Evolutionary conservation across 2,329 filamentous ascomycete genomes (phyloP).

Genomic region (Sarocladiaceae sp.): DNA sequence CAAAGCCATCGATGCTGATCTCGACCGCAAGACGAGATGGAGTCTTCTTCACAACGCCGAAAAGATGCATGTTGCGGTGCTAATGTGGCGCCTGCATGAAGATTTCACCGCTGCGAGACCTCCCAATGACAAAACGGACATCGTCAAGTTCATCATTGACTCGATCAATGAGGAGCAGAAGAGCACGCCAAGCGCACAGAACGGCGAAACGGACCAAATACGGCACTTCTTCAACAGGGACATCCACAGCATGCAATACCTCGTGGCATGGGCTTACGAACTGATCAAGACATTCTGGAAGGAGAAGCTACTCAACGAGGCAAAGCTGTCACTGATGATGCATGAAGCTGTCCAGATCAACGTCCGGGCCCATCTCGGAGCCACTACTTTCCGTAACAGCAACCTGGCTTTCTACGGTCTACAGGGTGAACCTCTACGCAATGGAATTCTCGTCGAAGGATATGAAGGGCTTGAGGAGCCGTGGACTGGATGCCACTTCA

Average conservation of each 20-base stretch:
- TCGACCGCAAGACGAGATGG: slow-evolving; percentile 70
- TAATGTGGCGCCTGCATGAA: slow-evolving; percentile 79
- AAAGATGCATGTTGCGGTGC: slow-evolving; percentile 73
- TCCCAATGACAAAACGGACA: slow-evolving; percentile 57
- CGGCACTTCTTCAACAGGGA: slow-evolving; percentile 84
- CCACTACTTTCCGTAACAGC: slow-evolving; percentile 67
- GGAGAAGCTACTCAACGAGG: slow-evolving; percentile 46
- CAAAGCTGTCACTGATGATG: slow-evolving; percentile 46
- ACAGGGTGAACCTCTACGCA: slow-evolving; percentile 55
- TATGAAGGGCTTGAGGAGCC: slow-evolving; percentile 69
- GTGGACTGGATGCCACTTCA: slow-evolving; percentile 71
- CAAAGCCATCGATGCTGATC: slow-evolving; percentile 53
- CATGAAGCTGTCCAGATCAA: slow-evolving; percentile 62
- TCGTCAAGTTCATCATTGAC: slow-evolving; percentile 68
- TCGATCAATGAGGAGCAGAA: slow-evolving; percentile 73
- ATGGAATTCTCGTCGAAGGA: slow-evolving; percentile 56
- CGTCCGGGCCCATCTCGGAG: slow-evolving; percentile 47
- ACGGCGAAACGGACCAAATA: slow-evolving; percentile 69
- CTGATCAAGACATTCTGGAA: slow-evolving; percentile 67
- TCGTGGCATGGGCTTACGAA: slow-evolving; percentile 74
- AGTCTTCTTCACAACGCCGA: slow-evolving; percentile 82
- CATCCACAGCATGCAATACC: slow-evolving; percentile 62
- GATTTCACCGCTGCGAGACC: slow-evolving; percentile 54
- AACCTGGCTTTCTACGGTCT: slow-evolving; percentile 70
- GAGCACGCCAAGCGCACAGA: slow-evolving; percentile 55